Evolutionary conservation across 2,329 filamentous ascomycete species (phyloP), one percentile per base, ranked within the genome.

Genomic region (Simplicillium sp.): DNA sequence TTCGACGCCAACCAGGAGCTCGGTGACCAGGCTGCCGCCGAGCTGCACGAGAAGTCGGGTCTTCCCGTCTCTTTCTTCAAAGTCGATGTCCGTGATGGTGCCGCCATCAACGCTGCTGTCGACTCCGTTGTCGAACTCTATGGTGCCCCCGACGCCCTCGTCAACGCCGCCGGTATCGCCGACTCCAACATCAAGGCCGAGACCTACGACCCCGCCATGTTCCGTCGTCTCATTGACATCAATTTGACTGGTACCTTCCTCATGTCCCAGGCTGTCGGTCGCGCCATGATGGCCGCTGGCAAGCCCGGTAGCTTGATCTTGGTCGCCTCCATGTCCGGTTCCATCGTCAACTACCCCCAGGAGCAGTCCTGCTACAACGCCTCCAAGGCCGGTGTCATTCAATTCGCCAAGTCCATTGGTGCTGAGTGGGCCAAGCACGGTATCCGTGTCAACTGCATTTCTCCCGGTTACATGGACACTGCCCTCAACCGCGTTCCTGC

Each of bases 401-500:
- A 86, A 64, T 74, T 89, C 40, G 82, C 78, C 62, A 87, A 85
- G 69, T 87, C 83, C 3, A 76, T 92, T 17, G 85, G 84, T 34
- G 84, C 84, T 41, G 86, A 92, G 66, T 90, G 86, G 85, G 83
- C 85, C 54, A 83, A 85, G 65, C 74, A 87, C 63, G 72, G 74
- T 52, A 87, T 90, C 56, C 81, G 85, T 31, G 84, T 89, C 54
- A 92, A 92, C 73, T 82, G 78, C 62, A 87, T 90, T 64, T 86
- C 80, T 7, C 85, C 86, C 15, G 85, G 85, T 25, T 90, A 90
- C 69, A 89, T 90, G 80, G 84, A 89, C 68, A 92, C 85, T 5
- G 82, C 81, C 5, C 70, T 87, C 47, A 89, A 87, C 75, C 80
- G 81, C 45, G 82, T 86, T 7, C 82, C 83, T 16, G 81, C 81